A percentile compares a stretch with the other conserved stretches of the same genome.
phyloP scores from a whole-genome alignment of 2,329 filamentous ascomycete species.

The Thielaviopsis populi region DNA sequence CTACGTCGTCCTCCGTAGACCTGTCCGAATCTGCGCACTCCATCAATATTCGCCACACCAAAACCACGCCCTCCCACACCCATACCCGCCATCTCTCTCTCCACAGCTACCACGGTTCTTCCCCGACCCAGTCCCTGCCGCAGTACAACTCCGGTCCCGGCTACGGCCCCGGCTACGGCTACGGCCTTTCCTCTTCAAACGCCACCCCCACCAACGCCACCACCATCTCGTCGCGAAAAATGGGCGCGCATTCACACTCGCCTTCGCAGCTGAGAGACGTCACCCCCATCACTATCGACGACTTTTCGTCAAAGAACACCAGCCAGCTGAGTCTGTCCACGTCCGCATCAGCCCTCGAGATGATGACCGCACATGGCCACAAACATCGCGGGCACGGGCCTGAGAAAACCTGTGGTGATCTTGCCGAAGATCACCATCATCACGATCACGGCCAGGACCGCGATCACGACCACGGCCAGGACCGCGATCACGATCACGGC shows the following conservation, averaged over 20 bases:
- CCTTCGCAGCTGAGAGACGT: not conserved
- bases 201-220: not conserved
- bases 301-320: not conserved
- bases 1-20: not conserved
- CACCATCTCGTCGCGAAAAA: conserved; percentile 2
- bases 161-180: not conserved
- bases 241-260: conserved; percentile 14
- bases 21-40: not conserved
- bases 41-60: not conserved
- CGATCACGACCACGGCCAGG: conserved; percentile 21
- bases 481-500: conserved; percentile 19
- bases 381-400: not conserved
- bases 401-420: not conserved
- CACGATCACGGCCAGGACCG: conserved; percentile 23
- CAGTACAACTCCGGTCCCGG: not conserved
- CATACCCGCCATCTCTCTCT: conserved; percentile 7
- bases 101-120: not conserved
- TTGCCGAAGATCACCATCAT: not conserved
- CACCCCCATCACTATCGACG: conserved; percentile 2
- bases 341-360: not conserved
- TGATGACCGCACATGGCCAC: conserved; percentile 1
- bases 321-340: not conserved
- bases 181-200: not conserved
- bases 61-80: not conserved
- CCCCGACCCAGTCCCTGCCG: not conserved